phyloP scores from a whole-genome alignment of 805 yeast genomes.

The Geotrichum ghanense region DNA sequence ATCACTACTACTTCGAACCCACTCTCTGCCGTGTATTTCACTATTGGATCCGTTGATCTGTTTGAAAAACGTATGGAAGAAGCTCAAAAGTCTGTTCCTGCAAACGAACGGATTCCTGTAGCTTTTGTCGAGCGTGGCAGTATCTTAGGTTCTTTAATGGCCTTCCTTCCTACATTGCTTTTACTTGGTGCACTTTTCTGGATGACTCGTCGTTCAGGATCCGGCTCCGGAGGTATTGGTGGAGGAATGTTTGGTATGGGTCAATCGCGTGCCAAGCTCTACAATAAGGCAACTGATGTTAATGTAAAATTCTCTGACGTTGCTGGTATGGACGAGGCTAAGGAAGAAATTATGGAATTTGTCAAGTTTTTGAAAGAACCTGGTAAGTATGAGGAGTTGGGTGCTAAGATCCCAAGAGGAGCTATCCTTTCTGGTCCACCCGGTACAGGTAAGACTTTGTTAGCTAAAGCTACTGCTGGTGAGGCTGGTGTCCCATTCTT shows the following conservation, averaged over 20 bases:
- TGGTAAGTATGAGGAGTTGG: conserved; percentile 68
- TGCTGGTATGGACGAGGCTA: conserved; percentile 92
- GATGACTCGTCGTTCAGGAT: conserved; percentile 39
- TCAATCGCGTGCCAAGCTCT: conserved; percentile 66
- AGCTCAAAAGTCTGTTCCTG: conserved; percentile 60
- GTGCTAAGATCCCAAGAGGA: conserved; percentile 93
- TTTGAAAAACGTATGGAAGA: conserved; percentile 75
- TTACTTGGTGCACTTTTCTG: conserved; percentile 71
- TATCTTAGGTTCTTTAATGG: conserved; percentile 48
- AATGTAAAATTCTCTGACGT: conserved; percentile 78
- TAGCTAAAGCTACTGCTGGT: conserved; percentile 94
- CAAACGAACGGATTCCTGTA: conserved; percentile 66
- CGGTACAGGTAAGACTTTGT: conserved; percentile 89
- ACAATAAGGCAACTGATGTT: conserved; percentile 74
- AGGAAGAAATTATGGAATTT: conserved; percentile 91
- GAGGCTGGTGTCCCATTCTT: conserved; percentile 92
- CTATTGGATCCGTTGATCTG: conserved; percentile 77
- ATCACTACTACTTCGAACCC: conserved; percentile 42
- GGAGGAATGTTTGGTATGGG: conserved; percentile 70
- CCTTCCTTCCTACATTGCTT: conserved; percentile 70
- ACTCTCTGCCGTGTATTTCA: conserved; percentile 44
- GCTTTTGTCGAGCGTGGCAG: conserved; percentile 60
- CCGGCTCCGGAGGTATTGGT: conserved; percentile 42
- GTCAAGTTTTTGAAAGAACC: conserved; percentile 84
- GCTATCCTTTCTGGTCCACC: conserved; percentile 93